phyloP scores from a whole-genome alignment of 1,284 basidiomycete species.

The Tilletia horrida region DNA sequence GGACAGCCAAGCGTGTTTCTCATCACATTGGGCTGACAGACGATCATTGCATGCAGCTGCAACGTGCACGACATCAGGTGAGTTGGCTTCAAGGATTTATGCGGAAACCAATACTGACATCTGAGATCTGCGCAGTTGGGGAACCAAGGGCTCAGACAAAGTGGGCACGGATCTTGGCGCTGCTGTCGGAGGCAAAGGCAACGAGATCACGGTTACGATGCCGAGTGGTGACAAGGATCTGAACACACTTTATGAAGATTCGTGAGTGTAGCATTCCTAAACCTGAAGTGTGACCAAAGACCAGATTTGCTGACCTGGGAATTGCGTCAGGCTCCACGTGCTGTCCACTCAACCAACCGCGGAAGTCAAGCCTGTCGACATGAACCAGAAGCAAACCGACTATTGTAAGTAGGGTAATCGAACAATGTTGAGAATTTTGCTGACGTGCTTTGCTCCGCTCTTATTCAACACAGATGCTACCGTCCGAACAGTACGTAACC shows the following conservation, averaged over 20 bases:
- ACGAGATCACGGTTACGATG: conserved; percentile 48
- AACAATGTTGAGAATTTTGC: neutral
- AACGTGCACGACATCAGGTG: conserved; percentile 44
- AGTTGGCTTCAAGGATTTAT: neutral
- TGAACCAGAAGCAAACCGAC: conserved; percentile 36
- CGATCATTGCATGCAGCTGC: conserved; percentile 24
- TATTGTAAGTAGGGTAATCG: conserved; percentile 3
- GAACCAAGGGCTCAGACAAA: conserved; percentile 52
- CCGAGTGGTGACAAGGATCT: conserved; percentile 50
- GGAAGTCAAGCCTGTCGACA: conserved; percentile 69
- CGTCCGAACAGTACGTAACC: neutral
- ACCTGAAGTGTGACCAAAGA: neutral
- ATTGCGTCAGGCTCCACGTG: neutral
- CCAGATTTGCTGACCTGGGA: neutral
- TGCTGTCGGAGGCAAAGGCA: conserved; percentile 29
- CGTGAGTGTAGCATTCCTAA: conserved; percentile 35
- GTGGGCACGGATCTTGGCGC: conserved; percentile 47
- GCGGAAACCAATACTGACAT: too few relatives aligned
- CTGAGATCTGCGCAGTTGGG: conserved; percentile 32
- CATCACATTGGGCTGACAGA: neutral
- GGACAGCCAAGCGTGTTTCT: too few relatives aligned
- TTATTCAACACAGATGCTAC: conserved; percentile 18
- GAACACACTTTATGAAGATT: conserved; percentile 52
- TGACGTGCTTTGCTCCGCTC: neutral
- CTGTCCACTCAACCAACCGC: neutral